Evolutionary conservation across 805 yeast genomes (phyloP).

Genomic region (Ascoidea asiatica): DNA sequence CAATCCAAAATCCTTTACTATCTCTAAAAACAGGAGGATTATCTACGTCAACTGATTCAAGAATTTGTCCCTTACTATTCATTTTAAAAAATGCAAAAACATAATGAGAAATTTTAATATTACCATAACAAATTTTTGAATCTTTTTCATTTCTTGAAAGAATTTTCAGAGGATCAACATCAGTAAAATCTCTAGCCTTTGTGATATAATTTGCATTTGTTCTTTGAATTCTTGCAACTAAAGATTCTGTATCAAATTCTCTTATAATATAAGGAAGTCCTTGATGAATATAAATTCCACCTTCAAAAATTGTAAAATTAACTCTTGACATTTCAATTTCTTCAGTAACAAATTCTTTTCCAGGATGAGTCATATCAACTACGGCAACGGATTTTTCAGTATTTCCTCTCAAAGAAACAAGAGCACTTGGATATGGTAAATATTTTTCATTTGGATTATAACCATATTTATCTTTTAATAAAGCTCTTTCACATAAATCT

Average conservation of each 20-base stretch:
- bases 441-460: slow-evolving; percentile 45
- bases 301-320: slow-evolving; percentile 79
- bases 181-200: slow-evolving; percentile 81
- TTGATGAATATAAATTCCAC: slow-evolving; percentile 89
- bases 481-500: slow-evolving; percentile 24
- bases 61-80: slow-evolving; percentile 60
- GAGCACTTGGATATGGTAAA: slow-evolving; percentile 70
- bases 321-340: slow-evolving; percentile 82
- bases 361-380: slow-evolving; percentile 76
- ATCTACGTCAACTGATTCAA: slow-evolving; percentile 87
- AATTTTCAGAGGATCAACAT: slow-evolving; percentile 75
- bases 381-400: slow-evolving; percentile 80
- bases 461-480: slow-evolving; percentile 27
- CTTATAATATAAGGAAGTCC: slow-evolving; percentile 81
- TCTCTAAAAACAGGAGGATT: slow-evolving; percentile 65
- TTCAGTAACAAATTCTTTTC: slow-evolving; percentile 68
- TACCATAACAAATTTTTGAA: slow-evolving; percentile 65
- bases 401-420: slow-evolving; percentile 69
- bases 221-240: slow-evolving; percentile 71
- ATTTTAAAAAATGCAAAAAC: slow-evolving; percentile 93
- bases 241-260: slow-evolving; percentile 70
- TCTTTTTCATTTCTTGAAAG: slow-evolving; percentile 34
- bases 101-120: slow-evolving; percentile 51
- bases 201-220: slow-evolving; percentile 94
- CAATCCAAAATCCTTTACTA: slow-evolving; percentile 87